Percentiles rank a stretch among this genome's conserved stretches.
Conservation (phyloP, 805 yeast genomes). For the Scheffersomyces lignosus region DNA sequence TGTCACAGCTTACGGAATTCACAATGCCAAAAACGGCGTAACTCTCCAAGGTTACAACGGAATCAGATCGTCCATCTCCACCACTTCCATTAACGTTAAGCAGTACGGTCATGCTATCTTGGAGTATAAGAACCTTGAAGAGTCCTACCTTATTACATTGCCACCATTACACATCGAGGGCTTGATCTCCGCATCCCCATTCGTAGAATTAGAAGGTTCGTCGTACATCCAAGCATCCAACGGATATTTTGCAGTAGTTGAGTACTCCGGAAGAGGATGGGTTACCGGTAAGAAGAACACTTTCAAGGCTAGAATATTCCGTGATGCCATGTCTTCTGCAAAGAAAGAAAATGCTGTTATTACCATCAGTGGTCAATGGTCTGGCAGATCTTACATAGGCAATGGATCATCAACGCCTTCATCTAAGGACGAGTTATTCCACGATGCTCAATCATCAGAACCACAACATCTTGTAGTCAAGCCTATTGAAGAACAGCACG, state of each 20-base stretch:
- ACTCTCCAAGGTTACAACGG: constrained; percentile 87
- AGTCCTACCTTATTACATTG: constrained; percentile 75
- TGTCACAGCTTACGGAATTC: constrained; percentile 85
- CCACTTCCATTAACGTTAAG: constrained; percentile 77
- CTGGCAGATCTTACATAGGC: constrained; percentile 65
- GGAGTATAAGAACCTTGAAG: constrained; percentile 59
- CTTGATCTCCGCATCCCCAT: constrained; percentile 84
- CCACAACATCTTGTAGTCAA: constrained; percentile 68
- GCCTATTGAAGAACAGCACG: constrained; percentile 78
- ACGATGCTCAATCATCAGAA: constrained; percentile 54
- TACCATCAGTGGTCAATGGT: constrained; percentile 92
- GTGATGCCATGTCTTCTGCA: constrained; percentile 48
- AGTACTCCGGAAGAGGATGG: constrained; percentile 90
- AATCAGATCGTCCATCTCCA: constrained; percentile 77
- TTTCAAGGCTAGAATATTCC: constrained; percentile 80
- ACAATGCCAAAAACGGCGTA: constrained; percentile 69
- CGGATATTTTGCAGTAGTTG: constrained; percentile 73
- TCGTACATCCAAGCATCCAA: constrained; percentile 80
- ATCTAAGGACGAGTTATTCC: constrained; percentile 52
- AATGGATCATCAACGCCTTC: constrained; percentile 53
- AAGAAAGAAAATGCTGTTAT: constrained; percentile 64
- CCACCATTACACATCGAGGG: constrained; percentile 97
- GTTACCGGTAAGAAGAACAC: constrained; percentile 93
- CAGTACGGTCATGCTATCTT: constrained; percentile 91
- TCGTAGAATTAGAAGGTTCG: constrained; percentile 89